Conservation (phyloP, 78 protist genomes). For the Dictyostelium capitatum region DNA sequence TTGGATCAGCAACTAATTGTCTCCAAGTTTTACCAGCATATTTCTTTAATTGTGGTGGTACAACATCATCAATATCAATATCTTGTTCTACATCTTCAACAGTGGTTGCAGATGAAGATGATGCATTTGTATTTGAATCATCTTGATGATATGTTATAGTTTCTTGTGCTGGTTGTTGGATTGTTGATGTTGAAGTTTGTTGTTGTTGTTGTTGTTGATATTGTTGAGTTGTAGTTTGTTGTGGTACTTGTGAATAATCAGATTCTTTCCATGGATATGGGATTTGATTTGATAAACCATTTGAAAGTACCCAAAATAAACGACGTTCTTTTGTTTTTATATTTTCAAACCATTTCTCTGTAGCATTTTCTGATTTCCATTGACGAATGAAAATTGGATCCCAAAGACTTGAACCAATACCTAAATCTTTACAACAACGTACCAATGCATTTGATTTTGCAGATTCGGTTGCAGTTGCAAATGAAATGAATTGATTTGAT, state of each 20-base stretch:
- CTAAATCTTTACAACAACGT: slow-evolving; percentile 87
- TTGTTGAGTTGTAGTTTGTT: neutral
- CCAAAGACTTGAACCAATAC: slow-evolving; percentile 86
- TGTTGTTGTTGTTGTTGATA: slow-evolving; percentile 26
- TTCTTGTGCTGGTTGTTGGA: slow-evolving; percentile 1
- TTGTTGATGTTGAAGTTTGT: neutral
- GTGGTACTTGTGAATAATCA: neutral
- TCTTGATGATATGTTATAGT: neutral
- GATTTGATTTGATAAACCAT: slow-evolving; percentile 3
- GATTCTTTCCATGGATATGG: slow-evolving; percentile 79
- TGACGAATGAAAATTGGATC: slow-evolving; percentile 80
- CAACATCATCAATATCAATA: slow-evolving; percentile 45
- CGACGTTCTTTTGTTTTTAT: slow-evolving; percentile 68
- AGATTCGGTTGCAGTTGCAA: slow-evolving; percentile 84
- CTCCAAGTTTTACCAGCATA: slow-evolving; percentile 82
- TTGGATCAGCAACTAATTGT: slow-evolving; percentile 69
- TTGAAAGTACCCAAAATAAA: slow-evolving; percentile 38
- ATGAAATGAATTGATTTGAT: neutral
- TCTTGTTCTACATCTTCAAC: neutral
- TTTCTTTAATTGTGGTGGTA: slow-evolving; percentile 71
- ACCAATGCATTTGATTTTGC: slow-evolving; percentile 86
- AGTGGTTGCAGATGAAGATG: neutral
- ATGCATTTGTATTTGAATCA: neutral
- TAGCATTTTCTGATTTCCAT: slow-evolving; percentile 75
- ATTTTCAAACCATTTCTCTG: slow-evolving; percentile 48